Conservation (phyloP, 805 yeast species). For the Candida patagonica region DNA sequence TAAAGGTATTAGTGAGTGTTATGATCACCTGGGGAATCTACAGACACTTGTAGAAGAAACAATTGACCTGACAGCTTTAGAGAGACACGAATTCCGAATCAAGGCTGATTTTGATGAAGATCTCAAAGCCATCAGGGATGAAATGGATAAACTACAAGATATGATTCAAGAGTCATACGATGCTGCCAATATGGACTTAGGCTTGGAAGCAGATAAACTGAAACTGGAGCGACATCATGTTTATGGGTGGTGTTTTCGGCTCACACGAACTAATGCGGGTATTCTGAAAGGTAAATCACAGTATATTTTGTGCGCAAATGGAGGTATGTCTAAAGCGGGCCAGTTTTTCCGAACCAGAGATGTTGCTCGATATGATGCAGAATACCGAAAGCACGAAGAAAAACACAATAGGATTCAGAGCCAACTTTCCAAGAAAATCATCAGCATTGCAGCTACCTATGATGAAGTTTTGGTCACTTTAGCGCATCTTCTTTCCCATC, state of each 20-base stretch:
- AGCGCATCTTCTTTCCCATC: conserved; percentile 52
- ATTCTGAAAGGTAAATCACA: conserved; percentile 54
- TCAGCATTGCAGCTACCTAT: conserved; percentile 72
- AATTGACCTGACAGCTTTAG: conserved; percentile 75
- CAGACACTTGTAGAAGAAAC: conserved; percentile 89
- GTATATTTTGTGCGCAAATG: conserved; percentile 71
- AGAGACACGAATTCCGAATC: conserved; percentile 73
- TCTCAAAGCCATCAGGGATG: conserved; percentile 48
- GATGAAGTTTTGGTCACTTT: conserved; percentile 66
- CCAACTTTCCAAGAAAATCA: conserved; percentile 72
- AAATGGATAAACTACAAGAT: conserved; percentile 43
- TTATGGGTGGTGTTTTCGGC: conserved; percentile 92
- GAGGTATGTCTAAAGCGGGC: conserved; percentile 68
- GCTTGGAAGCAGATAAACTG: conserved; percentile 80
- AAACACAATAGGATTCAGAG: conserved; percentile 71
- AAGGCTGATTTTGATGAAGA: conserved; percentile 85
- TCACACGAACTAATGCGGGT: conserved; percentile 80
- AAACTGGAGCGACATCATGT: conserved; percentile 80
- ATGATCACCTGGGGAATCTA: conserved; percentile 49
- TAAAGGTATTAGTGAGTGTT: conserved; percentile 41
- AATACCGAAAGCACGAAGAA: conserved; percentile 47
- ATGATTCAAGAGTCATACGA: conserved; percentile 50
- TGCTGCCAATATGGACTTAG: conserved; percentile 61
- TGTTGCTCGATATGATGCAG: conserved; percentile 50
- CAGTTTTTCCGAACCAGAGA: conserved; percentile 75